Conservation (phyloP, 2,329 filamentous ascomycete genomes). For the Huntiella moniliformis region DNA sequence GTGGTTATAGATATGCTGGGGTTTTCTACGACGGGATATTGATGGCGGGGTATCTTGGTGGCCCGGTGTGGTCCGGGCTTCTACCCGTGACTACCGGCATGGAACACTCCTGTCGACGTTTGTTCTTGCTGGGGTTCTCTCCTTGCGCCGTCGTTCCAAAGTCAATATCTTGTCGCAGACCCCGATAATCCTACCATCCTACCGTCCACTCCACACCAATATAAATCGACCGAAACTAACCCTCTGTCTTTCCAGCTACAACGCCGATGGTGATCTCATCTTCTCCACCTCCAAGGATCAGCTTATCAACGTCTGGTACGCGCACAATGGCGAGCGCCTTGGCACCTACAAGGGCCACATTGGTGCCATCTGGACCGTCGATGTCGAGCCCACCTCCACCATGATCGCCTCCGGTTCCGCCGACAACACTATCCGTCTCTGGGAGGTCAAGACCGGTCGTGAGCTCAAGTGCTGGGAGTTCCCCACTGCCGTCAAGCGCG, state of each 20-base stretch:
- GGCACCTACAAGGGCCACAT: constrained; percentile 94
- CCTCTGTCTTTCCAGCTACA: constrained; percentile 40
- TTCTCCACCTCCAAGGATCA: constrained; percentile 96
- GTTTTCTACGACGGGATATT: too few relatives aligned
- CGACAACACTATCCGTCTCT: constrained; percentile 94
- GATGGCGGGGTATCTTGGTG: too few relatives aligned
- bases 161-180: too few relatives aligned
- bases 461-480: constrained; percentile 97
- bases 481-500: constrained; percentile 87
- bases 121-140: not conserved
- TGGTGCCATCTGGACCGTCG: constrained; percentile 96
- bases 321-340: constrained; percentile 92
- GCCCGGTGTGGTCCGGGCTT: too few relatives aligned
- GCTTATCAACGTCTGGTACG: constrained; percentile 90
- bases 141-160: not conserved
- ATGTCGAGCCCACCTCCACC: constrained; percentile 80
- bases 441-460: constrained; percentile 86
- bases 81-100: too few relatives aligned
- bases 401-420: constrained; percentile 89
- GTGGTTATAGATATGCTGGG: too few relatives aligned
- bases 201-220: too few relatives aligned
- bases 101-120: too few relatives aligned
- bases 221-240: not conserved
- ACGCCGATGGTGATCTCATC: constrained; percentile 86
- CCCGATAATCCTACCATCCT: too few relatives aligned